phyloP scores from a whole-genome alignment of 2,329 filamentous ascomycete genomes.

The Alternaria sp. region DNA sequence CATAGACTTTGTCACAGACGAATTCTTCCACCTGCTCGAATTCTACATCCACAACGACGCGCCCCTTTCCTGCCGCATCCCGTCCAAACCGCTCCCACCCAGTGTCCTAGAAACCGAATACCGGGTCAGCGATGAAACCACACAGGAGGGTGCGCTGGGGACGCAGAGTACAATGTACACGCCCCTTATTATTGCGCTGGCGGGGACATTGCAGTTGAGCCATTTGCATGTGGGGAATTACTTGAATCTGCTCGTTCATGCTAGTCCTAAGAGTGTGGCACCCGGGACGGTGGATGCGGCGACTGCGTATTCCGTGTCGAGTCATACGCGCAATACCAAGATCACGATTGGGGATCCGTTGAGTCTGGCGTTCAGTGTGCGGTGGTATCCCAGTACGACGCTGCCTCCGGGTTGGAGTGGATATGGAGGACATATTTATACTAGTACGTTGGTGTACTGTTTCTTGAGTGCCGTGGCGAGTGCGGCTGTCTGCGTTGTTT shows the following conservation, averaged over 20 bases:
- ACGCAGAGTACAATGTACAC: conserved; percentile 62
- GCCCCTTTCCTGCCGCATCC: conserved; percentile 87
- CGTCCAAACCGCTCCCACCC: conserved; percentile 69
- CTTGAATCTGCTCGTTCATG: conserved; percentile 84
- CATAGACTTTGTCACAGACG: conserved; percentile 75
- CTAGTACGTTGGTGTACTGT: conserved; percentile 58
- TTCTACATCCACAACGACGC: conserved; percentile 99
- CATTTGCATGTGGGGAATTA: conserved; percentile 87
- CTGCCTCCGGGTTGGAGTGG: conserved; percentile 66
- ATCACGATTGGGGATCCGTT: conserved; percentile 88
- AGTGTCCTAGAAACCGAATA: conserved; percentile 42
- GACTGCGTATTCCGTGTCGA: conserved; percentile 83
- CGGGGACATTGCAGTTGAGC: conserved; percentile 84
- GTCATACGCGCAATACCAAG: conserved; percentile 62
- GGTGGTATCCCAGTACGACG: conserved; percentile 82
- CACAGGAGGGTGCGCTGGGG: conserved; percentile 46
- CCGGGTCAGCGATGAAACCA: conserved; percentile 47
- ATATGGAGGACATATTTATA: conserved; percentile 59
- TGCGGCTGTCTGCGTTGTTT: conserved; percentile 60
- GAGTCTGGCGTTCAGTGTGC: conserved; percentile 77
- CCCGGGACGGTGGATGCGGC: conserved; percentile 84
- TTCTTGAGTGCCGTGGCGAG: conserved; percentile 55
- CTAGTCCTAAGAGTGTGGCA: conserved; percentile 60
- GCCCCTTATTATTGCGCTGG: conserved; percentile 85
- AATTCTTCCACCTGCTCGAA: conserved; percentile 86